Percentiles rank a stretch among this genome's conserved stretches.
These are phyloP conservation scores for Tardiomyces blankii DNA, from an alignment of 1,139 yeast genomes.

Conservation along the genomic window DNA sequence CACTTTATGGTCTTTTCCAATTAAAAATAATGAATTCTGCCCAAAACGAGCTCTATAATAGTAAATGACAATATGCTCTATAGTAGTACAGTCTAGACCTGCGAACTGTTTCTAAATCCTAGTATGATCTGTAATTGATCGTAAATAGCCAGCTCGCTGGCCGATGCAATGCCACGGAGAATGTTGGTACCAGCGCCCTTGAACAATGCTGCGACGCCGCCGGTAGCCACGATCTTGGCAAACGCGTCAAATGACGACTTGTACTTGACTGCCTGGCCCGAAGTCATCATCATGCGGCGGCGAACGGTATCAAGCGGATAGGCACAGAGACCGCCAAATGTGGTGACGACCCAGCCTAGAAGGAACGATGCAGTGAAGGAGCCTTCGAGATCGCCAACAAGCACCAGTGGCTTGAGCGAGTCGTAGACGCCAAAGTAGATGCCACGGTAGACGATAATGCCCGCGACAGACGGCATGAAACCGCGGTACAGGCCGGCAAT, in stretches of 20 bases:
- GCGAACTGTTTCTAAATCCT: too few relatives aligned
- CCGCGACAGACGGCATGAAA: conserved; percentile 72
- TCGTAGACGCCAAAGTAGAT: conserved; percentile 74
- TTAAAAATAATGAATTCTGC: too few relatives aligned
- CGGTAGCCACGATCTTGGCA: conserved; percentile 58
- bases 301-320: conserved; percentile 76
- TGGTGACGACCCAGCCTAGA: conserved; percentile 72
- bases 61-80: too few relatives aligned
- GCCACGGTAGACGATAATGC: conserved; percentile 77
- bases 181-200: conserved; percentile 85
- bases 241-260: conserved; percentile 66
- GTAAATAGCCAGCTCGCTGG: conserved; percentile 74
- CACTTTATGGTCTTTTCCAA: too few relatives aligned
- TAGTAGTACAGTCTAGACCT: too few relatives aligned
- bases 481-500: conserved; percentile 77
- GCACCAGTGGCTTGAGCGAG: conserved; percentile 65
- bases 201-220: conserved; percentile 62
- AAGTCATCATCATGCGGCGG: conserved; percentile 86
- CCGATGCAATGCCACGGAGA: conserved; percentile 82
- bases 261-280: conserved; percentile 72
- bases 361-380: conserved; percentile 63
- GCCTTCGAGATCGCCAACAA: conserved; percentile 63
- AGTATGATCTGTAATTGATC: conserved; percentile 65
- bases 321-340: conserved; percentile 70
- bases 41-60: too few relatives aligned